phyloP scores from a whole-genome alignment of 495 filamentous ascomycete genomes.

The Hypoxylon rickii region DNA sequence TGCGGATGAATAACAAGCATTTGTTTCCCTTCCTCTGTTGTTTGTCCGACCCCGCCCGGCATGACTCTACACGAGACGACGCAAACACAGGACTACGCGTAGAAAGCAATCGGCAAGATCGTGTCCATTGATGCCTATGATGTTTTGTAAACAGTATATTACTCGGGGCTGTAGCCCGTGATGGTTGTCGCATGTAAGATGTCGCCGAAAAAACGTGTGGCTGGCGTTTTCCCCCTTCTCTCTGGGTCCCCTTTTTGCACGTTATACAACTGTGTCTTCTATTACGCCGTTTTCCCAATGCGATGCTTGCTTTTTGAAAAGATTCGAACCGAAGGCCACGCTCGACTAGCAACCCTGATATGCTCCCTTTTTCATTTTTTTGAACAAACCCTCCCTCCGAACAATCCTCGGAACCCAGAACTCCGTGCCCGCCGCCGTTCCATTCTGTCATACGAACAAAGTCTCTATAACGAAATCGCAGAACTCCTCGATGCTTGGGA shows the following conservation, averaged over 20 bases:
- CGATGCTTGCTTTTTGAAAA: constrained; percentile 10
- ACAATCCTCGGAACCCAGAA: too few relatives aligned
- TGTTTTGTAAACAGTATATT: constrained; percentile 4
- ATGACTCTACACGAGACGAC: too few relatives aligned
- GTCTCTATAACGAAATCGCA: constrained; percentile 51
- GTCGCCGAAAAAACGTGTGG: constrained; percentile 21
- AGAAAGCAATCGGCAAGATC: too few relatives aligned
- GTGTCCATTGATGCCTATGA: too few relatives aligned
- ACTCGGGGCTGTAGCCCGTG: constrained; percentile 7
- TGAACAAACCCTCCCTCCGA: too few relatives aligned
- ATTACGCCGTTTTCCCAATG: constrained; percentile 15
- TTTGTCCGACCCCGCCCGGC: too few relatives aligned
- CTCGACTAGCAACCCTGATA: constrained; percentile 8
- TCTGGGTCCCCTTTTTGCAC: background rate
- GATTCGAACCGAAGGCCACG: constrained; percentile 6
- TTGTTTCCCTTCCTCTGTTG: too few relatives aligned
- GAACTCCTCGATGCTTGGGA: constrained; percentile 49
- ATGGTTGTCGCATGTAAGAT: constrained; percentile 25
- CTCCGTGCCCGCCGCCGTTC: constrained; percentile 2
- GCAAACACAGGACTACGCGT: too few relatives aligned
- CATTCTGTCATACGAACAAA: constrained; percentile 41
- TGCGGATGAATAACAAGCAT: too few relatives aligned
- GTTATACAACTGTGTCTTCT: background rate
- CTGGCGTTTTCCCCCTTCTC: constrained; percentile 2
- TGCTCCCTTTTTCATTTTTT: constrained; percentile 19